A percentile compares a stretch with the other conserved stretches of the same genome.
These are phyloP conservation scores for Corymbia citriodora DNA, from an alignment of 441 rosid genomes.

Conservation along the genomic window DNA sequence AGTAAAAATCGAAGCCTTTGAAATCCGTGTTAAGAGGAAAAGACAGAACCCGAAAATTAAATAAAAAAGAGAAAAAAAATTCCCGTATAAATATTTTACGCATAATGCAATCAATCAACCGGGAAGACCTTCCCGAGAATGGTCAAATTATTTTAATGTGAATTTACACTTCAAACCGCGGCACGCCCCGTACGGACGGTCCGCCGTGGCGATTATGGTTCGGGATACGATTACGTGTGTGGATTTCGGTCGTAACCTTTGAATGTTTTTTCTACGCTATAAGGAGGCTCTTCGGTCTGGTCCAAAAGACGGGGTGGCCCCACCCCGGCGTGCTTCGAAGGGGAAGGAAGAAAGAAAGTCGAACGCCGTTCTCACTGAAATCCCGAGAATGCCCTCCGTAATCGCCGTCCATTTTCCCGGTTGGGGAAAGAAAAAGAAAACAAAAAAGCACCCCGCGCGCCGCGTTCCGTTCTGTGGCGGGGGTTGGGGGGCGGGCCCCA, in stretches of 20 bases:
- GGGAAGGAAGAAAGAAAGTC: background rate
- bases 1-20: background rate
- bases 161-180: background rate
- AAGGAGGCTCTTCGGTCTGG: background rate
- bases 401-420: background rate
- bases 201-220: background rate
- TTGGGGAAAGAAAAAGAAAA: too few species aligned
- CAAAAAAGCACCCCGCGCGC: background rate
- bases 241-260: background rate
- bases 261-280: background rate
- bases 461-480: background rate
- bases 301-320: background rate
- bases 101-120: background rate
- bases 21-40: accelerated
- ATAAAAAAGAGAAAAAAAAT: background rate
- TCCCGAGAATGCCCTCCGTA: background rate
- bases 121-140: background rate
- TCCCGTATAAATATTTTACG: background rate
- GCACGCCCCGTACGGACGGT: background rate
- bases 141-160: background rate
- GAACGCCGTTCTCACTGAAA: background rate
- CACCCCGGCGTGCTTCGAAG: background rate
- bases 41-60: background rate
- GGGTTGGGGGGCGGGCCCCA: background rate
- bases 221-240: background rate